phyloP scores from a whole-genome alignment of 495 filamentous ascomycete species.

The Pyronema domesticum region DNA sequence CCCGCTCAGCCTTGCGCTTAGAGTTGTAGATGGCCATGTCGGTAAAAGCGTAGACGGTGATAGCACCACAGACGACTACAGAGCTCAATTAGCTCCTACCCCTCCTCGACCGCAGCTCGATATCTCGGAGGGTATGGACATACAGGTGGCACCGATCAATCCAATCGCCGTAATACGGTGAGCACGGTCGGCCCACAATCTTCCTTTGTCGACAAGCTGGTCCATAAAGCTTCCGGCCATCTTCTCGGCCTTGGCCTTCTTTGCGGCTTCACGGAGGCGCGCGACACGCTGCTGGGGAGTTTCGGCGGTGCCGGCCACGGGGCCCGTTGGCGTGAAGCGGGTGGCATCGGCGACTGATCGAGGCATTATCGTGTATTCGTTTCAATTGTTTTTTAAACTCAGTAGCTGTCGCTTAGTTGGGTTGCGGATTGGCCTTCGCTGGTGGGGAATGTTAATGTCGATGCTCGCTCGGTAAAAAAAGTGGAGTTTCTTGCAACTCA shows the following conservation, averaged over 20 bases:
- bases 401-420: too few relatives aligned
- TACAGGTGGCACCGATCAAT: constrained; percentile 69
- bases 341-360: constrained; percentile 87
- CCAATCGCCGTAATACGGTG: constrained; percentile 59
- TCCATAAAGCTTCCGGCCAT: constrained; percentile 43
- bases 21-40: constrained; percentile 85
- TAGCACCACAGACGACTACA: constrained; percentile 49
- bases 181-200: constrained; percentile 62
- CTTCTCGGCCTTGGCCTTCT: constrained; percentile 46
- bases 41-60: constrained; percentile 61
- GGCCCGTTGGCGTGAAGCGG: constrained; percentile 81
- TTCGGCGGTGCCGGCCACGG: constrained; percentile 65
- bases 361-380: constrained; percentile 5
- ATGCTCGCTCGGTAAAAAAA: too few relatives aligned
- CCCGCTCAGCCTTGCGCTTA: constrained; percentile 28
- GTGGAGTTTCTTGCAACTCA: too few relatives aligned
- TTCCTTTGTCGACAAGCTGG: constrained; percentile 44
- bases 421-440: too few relatives aligned
- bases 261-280: constrained; percentile 64
- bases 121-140: constrained; percentile 11
- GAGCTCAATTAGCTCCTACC: constrained; percentile 8
- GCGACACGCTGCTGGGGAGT: constrained; percentile 81
- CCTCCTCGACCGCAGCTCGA: not conserved
- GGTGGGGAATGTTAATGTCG: too few relatives aligned
- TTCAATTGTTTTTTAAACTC: too few relatives aligned